Base-by-base conservation (phyloP, 2,329 filamentous ascomycete genomes). In the Cyphellophora attinorum region DNA sequence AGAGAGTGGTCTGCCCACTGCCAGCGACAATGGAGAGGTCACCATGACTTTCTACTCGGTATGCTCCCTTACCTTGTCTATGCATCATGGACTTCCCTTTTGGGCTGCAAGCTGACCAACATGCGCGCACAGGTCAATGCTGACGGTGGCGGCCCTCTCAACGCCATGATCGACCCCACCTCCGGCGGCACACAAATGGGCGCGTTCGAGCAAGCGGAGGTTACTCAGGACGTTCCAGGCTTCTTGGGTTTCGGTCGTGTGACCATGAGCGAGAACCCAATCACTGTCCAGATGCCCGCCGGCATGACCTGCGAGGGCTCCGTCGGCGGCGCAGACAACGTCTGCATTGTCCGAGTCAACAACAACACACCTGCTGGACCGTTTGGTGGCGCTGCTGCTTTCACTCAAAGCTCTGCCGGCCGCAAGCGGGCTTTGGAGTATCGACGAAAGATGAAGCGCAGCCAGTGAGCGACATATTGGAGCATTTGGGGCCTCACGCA, bases 271-370 rank as follows among this genome's bases (percentile, higher is more conserved):
- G n/a, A 25, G 21, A 25, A 25, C 21, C 21, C n/a, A 8, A 25
- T 25, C 21, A 25, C 21, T 8, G 21, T 25, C 8, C 21, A 25
- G 21, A 25, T 25, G 21, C 21, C n/a, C 21, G n/a, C 8, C 8
- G 21, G 21, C n/a, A 25, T 25, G 21, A 25, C 21, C n/a, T 25
- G 21, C n/a, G 8, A 25, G n/a, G 21, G 8, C 21, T 8, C 8
- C 8, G 21, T 25, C n/a, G 21, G 21, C 21, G 21, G 21, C n/a
- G 21, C 21, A 8, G 21, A 25, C 21, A 25, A 25, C n/a, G 21
- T 25, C 8, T 25, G 21, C 21, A 25, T 25, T n/a, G n/a, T 25
- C n/a, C 21, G n/a, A n/a, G 21, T 25, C n/a, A 25, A 25, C 21
- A 25, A 25, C 21, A 25, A 25, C 21, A 25, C 8, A n/a, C 21